These are phyloP conservation scores for Tuber borchii DNA, from an alignment of 495 filamentous ascomycete genomes.

Conservation along the genomic window DNA sequence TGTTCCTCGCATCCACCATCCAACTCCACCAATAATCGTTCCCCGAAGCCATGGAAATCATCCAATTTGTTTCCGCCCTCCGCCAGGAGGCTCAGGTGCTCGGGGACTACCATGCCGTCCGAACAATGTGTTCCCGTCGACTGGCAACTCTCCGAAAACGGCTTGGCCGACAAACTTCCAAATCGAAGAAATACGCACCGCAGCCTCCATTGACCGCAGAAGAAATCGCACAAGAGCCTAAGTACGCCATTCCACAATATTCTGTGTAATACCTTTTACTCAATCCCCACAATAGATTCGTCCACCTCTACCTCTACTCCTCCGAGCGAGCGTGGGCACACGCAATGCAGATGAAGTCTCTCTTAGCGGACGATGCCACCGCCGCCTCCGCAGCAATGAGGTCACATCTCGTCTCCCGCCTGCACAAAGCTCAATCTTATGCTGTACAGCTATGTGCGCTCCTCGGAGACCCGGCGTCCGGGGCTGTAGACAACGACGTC, in stretches of 20 bases:
- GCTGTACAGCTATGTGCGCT: slow-evolving; percentile 63
- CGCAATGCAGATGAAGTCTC: slow-evolving; percentile 87
- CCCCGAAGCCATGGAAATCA: slow-evolving; percentile 70
- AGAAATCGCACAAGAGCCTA: slow-evolving; percentile 67
- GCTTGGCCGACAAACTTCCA: slow-evolving; percentile 71
- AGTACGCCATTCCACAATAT: slow-evolving; percentile 50
- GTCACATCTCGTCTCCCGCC: slow-evolving; percentile 77
- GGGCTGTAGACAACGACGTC: slow-evolving; percentile 62
- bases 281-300: slow-evolving; percentile 54
- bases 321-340: slow-evolving; percentile 94
- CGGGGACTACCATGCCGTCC: slow-evolving; percentile 84
- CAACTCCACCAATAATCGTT: not conserved
- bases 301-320: slow-evolving; percentile 70
- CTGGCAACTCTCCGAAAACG: slow-evolving; percentile 78
- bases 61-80: slow-evolving; percentile 66
- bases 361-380: slow-evolving; percentile 70
- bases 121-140: slow-evolving; percentile 68
- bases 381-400: slow-evolving; percentile 70
- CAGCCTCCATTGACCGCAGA: slow-evolving; percentile 66
- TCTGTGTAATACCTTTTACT: slow-evolving; percentile 8
- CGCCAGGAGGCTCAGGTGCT: slow-evolving; percentile 75
- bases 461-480: slow-evolving; percentile 53
- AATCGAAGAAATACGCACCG: slow-evolving; percentile 72
- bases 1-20: not conserved
- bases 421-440: slow-evolving; percentile 67